Evolutionary conservation across 2,329 filamentous ascomycete species (phyloP).

Genomic region (Cladosporium colombiae): DNA sequence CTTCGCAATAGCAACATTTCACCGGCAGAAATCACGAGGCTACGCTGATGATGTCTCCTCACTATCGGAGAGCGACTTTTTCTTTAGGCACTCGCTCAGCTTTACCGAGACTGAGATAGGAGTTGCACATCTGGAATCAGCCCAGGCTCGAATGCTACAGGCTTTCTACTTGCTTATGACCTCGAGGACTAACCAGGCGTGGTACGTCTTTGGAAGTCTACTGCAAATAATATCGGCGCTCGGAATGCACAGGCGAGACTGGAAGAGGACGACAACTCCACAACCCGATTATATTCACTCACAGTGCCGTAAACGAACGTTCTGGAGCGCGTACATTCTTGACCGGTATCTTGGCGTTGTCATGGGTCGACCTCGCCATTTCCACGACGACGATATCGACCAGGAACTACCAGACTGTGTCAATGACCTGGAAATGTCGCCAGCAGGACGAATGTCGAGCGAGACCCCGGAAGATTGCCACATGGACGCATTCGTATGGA

Average conservation of each 20-base stretch:
- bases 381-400: slow-evolving; percentile 65
- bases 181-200: slow-evolving; percentile 35
- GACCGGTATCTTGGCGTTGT: slow-evolving; percentile 65
- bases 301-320: slow-evolving; percentile 59
- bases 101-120: slow-evolving; percentile 22
- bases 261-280: slow-evolving; percentile 13
- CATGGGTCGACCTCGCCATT: slow-evolving; percentile 61
- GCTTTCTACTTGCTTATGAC: slow-evolving; percentile 25
- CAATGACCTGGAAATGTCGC: slow-evolving; percentile 59
- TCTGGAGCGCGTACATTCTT: slow-evolving; percentile 64
- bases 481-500: slow-evolving; percentile 51
- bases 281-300: slow-evolving; percentile 46
- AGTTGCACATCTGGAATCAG: slow-evolving; percentile 21
- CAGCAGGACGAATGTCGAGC: slow-evolving; percentile 35
- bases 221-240: slow-evolving; percentile 26
- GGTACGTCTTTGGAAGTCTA: slow-evolving; percentile 36
- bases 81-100: slow-evolving; percentile 9
- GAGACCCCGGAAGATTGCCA: slow-evolving; percentile 40
- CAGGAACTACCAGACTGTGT: slow-evolving; percentile 58
- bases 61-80: slow-evolving; percentile 14
- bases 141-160: slow-evolving; percentile 26
- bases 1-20: slow-evolving; percentile 21
- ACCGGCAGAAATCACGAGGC: slow-evolving; percentile 41
- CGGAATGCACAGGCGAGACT: slow-evolving; percentile 23
- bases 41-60: slow-evolving; percentile 39